Conservation (phyloP, 2,329 filamentous ascomycete genomes). For the Nemania abortiva region DNA sequence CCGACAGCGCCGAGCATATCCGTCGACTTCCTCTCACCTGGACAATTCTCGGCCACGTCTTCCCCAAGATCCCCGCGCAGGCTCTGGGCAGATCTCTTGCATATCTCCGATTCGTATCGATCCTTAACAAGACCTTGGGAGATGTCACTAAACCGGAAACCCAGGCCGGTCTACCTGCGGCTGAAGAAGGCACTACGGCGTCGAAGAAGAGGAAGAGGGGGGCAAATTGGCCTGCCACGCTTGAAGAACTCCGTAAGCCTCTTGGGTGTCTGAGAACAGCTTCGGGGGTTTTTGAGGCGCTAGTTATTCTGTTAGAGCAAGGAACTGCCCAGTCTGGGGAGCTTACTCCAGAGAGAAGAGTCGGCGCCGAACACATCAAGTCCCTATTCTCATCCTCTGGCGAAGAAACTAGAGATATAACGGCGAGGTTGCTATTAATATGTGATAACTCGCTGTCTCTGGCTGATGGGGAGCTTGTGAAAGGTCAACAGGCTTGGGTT, state of each 20-base stretch:
- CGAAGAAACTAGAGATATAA: constrained; percentile 60
- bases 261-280: constrained; percentile 61
- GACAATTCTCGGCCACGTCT: constrained; percentile 71
- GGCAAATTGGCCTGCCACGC: constrained; percentile 53
- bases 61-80: constrained; percentile 75
- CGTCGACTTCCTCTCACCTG: constrained; percentile 69
- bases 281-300: constrained; percentile 61
- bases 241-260: constrained; percentile 56
- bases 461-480: constrained; percentile 50
- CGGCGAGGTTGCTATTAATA: constrained; percentile 60
- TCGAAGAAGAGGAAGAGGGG: constrained; percentile 58
- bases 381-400: constrained; percentile 66
- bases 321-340: constrained; percentile 53
- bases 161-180: constrained; percentile 28
- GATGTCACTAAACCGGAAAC: constrained; percentile 60
- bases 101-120: constrained; percentile 74
- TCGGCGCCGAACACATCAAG: constrained; percentile 69
- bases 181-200: constrained; percentile 46
- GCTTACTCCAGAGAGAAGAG: constrained; percentile 57
- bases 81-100: constrained; percentile 78
- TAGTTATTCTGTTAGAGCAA: constrained; percentile 61
- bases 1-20: constrained; percentile 62
- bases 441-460: constrained; percentile 57
- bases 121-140: constrained; percentile 74
- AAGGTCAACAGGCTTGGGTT: constrained; percentile 62